phyloP scores from a whole-genome alignment of 345 rosid species.

The Gynandropsis gynandra region DNA sequence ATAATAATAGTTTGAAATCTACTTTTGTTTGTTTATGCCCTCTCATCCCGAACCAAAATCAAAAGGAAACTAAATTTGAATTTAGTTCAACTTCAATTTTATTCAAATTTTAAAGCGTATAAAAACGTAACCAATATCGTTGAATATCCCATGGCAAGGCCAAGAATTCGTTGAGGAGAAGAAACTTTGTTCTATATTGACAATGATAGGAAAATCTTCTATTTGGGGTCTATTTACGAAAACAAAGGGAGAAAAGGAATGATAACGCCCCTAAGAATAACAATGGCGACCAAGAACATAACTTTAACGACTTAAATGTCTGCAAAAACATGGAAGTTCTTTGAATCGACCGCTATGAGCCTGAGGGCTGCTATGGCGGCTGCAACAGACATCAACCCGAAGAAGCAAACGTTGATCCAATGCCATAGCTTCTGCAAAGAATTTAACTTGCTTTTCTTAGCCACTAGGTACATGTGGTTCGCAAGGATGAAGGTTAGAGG shows the following conservation, averaged over 20 bases:
- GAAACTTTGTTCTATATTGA: too few relatives aligned
- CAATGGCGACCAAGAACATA: not conserved
- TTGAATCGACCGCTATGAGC: conserved; percentile 73
- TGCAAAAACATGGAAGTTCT: conserved; percentile 73
- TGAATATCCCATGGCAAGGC: too few relatives aligned
- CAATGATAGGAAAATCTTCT: too few relatives aligned
- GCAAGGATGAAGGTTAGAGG: conserved; percentile 88
- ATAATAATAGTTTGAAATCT: too few relatives aligned
- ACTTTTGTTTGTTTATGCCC: too few relatives aligned
- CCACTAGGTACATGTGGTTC: conserved; percentile 78
- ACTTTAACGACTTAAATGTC: conserved; percentile 33
- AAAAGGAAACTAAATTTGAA: too few relatives aligned
- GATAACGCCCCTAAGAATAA: not conserved
- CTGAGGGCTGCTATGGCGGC: conserved; percentile 65
- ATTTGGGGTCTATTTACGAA: too few relatives aligned
- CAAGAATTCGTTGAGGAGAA: too few relatives aligned
- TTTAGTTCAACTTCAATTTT: too few relatives aligned
- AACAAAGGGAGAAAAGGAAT: not conserved
- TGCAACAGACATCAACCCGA: conserved; percentile 52
- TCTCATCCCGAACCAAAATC: too few relatives aligned
- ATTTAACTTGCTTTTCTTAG: conserved; percentile 40
- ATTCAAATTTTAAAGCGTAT: too few relatives aligned
- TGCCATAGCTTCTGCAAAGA: conserved; percentile 61
- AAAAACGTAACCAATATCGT: too few relatives aligned
- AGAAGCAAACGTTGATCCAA: conserved; percentile 72